Evolutionary conservation across 78 protist genomes (phyloP), one percentile per base, ranked within the genome.

Genomic region (Paulinella micropora): DNA sequence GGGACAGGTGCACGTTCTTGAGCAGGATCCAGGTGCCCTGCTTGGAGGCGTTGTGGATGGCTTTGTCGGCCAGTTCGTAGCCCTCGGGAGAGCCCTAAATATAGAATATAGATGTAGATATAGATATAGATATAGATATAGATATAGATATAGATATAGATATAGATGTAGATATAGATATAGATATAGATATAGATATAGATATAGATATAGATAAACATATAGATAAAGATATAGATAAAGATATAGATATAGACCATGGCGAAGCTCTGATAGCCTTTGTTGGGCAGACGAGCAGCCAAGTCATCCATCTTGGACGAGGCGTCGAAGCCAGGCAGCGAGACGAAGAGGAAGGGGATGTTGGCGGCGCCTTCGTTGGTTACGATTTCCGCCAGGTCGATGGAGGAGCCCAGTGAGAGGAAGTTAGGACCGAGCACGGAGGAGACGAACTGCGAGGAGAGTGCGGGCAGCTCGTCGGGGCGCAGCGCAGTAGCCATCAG

Each of bases 61-160:
- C 95, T 51, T 90, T 89, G 51, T 96, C 98, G 0, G 98, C 98
- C 39, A 37, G 73, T 29, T 40, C 93, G 81, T 87, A 95, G 69
- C 97, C 97, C 90, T 98, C 99, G 40, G 95, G 94, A 0, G 96
- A 91, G 31, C 99, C 99, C n/a, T n/a, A n/a, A n/a, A n/a, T n/a
- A n/a, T n/a, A n/a, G n/a, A n/a, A n/a, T n/a, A n/a, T n/a, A n/a
- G n/a, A n/a, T n/a, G n/a, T n/a, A n/a, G n/a, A n/a, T n/a, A n/a
- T n/a, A n/a, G n/a, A n/a, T n/a, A n/a, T n/a, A n/a, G n/a, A n/a
- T n/a, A n/a, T n/a, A n/a, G n/a, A n/a, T n/a, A n/a, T n/a, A n/a
- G n/a, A n/a, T n/a, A n/a, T n/a, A n/a, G n/a, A n/a, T n/a, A n/a
- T n/a, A n/a, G n/a, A n/a, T n/a, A n/a, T n/a, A n/a, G n/a, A n/a